Evolutionary conservation across 2,329 filamentous ascomycete genomes (phyloP).

Genomic region (Apiospora koreana): DNA sequence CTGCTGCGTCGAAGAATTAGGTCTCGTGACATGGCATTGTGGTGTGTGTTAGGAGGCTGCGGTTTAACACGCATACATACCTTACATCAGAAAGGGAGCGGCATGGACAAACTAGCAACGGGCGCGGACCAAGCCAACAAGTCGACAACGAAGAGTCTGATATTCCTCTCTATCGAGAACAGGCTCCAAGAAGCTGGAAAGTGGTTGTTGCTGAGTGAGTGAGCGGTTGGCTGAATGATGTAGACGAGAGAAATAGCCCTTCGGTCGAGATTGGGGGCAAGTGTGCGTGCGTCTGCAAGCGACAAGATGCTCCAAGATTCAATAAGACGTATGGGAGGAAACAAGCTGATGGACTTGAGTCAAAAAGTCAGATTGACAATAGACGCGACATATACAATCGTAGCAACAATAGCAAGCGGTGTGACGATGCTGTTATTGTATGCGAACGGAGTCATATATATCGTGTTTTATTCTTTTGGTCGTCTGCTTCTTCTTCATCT

Average conservation of each 20-base stretch:
- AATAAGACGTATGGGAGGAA: neutral
- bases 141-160: neutral
- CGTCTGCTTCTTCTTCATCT: neutral
- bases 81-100: slow-evolving; percentile 4
- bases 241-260: neutral
- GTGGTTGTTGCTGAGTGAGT: neutral
- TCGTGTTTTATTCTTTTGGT: neutral
- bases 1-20: neutral
- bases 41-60: neutral
- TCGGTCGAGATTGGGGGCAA: neutral
- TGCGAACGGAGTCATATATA: neutral
- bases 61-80: neutral
- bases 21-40: neutral
- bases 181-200: neutral
- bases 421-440: neutral
- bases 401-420: neutral
- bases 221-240: neutral
- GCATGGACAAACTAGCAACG: neutral
- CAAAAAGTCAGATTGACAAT: neutral
- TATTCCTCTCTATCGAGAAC: neutral
- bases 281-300: neutral
- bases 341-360: neutral
- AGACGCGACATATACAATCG: too few species aligned
- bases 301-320: neutral
- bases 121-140: neutral